phyloP scores from a whole-genome alignment of 768 basidiomycete genomes.

The Crepidotus variabilis region DNA sequence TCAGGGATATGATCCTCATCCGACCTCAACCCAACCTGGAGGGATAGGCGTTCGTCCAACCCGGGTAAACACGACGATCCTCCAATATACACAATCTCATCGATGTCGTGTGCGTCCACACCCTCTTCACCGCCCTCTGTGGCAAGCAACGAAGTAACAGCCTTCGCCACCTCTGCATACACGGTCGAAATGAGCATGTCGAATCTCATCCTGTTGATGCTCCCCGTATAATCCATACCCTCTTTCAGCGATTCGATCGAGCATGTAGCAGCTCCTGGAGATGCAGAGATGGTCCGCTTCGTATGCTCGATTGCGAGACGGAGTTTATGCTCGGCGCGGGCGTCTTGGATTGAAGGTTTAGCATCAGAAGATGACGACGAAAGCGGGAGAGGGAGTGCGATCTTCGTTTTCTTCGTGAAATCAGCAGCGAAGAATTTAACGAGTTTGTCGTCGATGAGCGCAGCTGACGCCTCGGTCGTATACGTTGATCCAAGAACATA shows the following conservation, averaged over 20 bases:
- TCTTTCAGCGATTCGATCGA: conserved; percentile 94
- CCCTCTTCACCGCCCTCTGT: conserved; percentile 24
- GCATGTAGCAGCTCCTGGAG: conserved; percentile 83
- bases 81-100: conserved; percentile 79
- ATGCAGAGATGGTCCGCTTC: conserved; percentile 88
- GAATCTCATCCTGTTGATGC: conserved; percentile 46
- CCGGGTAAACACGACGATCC: conserved; percentile 75
- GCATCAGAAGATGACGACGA: conserved; percentile 24
- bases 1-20: conserved; percentile 30
- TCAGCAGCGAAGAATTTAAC: conserved; percentile 93
- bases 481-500: conserved; percentile 55
- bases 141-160: conserved; percentile 50
- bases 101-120: conserved; percentile 59
- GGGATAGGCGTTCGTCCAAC: conserved; percentile 51
- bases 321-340: conserved; percentile 91
- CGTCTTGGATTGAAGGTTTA: conserved; percentile 47
- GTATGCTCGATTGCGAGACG: conserved; percentile 91
- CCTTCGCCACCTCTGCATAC: conserved; percentile 52
- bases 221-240: conserved; percentile 82
- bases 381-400: conserved; percentile 61
- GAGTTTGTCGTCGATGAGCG: conserved; percentile 75
- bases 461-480: conserved; percentile 52
- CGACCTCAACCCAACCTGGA: conserved; percentile 44
- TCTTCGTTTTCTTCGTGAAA: conserved; percentile 94
- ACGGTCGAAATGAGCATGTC: conserved; percentile 60